Conservation (phyloP, 768 basidiomycete species). For the Leccinellum rugosiceps region DNA sequence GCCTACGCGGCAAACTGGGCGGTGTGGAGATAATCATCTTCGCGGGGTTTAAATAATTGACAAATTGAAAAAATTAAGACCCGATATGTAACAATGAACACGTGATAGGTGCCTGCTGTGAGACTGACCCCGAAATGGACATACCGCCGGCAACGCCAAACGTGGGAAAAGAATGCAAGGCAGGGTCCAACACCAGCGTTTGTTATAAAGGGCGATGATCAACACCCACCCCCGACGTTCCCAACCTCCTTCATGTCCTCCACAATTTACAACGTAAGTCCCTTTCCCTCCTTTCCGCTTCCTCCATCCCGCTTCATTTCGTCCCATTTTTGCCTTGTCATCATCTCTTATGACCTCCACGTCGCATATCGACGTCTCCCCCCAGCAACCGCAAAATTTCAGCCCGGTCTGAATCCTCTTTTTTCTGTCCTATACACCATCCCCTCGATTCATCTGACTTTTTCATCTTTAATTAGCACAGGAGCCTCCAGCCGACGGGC, state of each 20-base stretch:
- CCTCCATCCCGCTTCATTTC: not conserved
- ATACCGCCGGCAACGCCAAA: conserved; percentile 35
- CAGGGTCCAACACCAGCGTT: conserved; percentile 34
- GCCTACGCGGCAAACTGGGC: not conserved
- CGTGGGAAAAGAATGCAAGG: conserved; percentile 34
- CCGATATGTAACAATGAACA: conserved; percentile 17
- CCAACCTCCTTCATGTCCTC: conserved; percentile 38
- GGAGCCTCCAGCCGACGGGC: conserved; percentile 51
- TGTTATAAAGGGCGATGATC: conserved; percentile 40
- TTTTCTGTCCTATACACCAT: not conserved
- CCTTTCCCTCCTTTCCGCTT: not conserved
- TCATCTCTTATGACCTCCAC: not conserved
- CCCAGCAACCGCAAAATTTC: conserved; percentile 27
- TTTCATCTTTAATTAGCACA: conserved; percentile 35
- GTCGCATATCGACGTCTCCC: not conserved
- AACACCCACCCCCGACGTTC: conserved; percentile 36
- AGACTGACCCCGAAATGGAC: conserved; percentile 22
- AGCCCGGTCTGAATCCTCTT: not conserved
- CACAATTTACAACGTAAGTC: conserved; percentile 38
- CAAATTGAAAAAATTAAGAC: conserved; percentile 14
- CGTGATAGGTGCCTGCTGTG: conserved; percentile 32
- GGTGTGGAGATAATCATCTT: conserved; percentile 16
- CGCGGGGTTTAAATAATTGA: conserved; percentile 21
- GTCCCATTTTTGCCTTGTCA: not conserved
- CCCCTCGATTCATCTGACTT: conserved; percentile 16